A percentile compares a stretch with the other conserved stretches of the same genome.
phyloP scores from a whole-genome alignment of 2,329 filamentous ascomycete genomes.

The Blastomyces percursus region DNA sequence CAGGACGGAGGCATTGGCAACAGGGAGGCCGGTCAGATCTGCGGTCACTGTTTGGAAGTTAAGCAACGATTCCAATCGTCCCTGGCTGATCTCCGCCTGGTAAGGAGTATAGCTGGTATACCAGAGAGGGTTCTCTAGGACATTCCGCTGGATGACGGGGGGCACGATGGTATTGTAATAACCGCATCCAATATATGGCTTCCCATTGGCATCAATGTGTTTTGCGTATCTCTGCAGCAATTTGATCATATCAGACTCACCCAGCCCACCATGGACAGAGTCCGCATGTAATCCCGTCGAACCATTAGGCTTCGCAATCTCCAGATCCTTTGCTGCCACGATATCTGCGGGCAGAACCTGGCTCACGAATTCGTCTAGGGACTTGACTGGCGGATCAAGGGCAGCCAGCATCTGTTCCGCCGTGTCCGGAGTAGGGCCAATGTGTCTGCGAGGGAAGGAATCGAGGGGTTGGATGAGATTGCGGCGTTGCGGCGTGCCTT shows the following conservation, averaged over 20 bases:
- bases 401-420: conserved; percentile 67
- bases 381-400: conserved; percentile 61
- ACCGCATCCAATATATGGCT: conserved; percentile 67
- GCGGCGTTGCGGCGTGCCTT: conserved; percentile 42
- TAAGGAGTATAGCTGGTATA: conserved; percentile 98
- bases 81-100: conserved; percentile 94
- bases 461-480: conserved; percentile 39
- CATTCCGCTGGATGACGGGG: conserved; percentile 82
- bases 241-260: conserved; percentile 35
- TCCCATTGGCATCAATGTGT: conserved; percentile 52
- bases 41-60: conserved; percentile 93
- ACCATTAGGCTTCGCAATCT: conserved; percentile 41
- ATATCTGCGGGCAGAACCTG: conserved; percentile 77
- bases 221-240: conserved; percentile 32
- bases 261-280: conserved; percentile 35
- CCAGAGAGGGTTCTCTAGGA: conserved; percentile 89
- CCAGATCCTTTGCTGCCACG: conserved; percentile 53
- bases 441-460: conserved; percentile 70
- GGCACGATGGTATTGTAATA: conserved; percentile 84
- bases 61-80: conserved; percentile 76
- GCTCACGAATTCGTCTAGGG: conserved; percentile 69
- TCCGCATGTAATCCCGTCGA: conserved; percentile 32
- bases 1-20: conserved; percentile 81
- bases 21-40: conserved; percentile 74
- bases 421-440: conserved; percentile 64